Percentiles rank a stretch among this genome's conserved stretches.
These are phyloP conservation scores for Sphaerosporella brunnea DNA, from an alignment of 495 filamentous ascomycete species.

Conservation along the genomic window DNA sequence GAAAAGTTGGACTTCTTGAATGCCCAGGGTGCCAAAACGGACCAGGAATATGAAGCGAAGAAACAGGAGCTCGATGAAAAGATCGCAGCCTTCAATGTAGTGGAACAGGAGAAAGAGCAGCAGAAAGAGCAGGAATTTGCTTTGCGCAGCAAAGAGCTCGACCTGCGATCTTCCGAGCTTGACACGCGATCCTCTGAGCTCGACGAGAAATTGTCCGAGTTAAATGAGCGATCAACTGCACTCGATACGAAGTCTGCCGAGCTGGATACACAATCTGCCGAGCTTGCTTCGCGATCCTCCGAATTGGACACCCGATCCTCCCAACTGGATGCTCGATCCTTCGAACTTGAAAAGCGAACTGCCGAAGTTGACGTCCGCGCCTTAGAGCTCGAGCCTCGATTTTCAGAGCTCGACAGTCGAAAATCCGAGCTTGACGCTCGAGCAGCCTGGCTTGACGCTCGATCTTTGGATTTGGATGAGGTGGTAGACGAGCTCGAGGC, in stretches of 20 bases:
- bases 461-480: not conserved
- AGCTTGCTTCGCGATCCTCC: not conserved
- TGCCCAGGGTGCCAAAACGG: slow-evolving; percentile 13
- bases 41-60: slow-evolving; percentile 5
- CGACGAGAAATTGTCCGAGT: not conserved
- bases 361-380: not conserved
- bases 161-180: slow-evolving; percentile 3
- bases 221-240: not conserved
- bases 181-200: slow-evolving; percentile 25
- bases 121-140: not conserved
- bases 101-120: not conserved
- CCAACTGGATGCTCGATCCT: not conserved
- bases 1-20: slow-evolving; percentile 20
- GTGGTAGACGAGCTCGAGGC: not conserved
- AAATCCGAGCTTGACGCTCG: not conserved
- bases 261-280: not conserved
- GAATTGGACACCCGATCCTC: not conserved
- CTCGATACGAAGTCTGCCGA: not conserved
- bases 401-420: not conserved
- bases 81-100: not conserved
- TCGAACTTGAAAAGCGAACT: not conserved
- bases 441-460: not conserved
- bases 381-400: not conserved
- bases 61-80: not conserved
- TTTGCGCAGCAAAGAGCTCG: not conserved